phyloP scores from a whole-genome alignment of 768 basidiomycete species.

The Chalciporus pseudorubinellus region DNA sequence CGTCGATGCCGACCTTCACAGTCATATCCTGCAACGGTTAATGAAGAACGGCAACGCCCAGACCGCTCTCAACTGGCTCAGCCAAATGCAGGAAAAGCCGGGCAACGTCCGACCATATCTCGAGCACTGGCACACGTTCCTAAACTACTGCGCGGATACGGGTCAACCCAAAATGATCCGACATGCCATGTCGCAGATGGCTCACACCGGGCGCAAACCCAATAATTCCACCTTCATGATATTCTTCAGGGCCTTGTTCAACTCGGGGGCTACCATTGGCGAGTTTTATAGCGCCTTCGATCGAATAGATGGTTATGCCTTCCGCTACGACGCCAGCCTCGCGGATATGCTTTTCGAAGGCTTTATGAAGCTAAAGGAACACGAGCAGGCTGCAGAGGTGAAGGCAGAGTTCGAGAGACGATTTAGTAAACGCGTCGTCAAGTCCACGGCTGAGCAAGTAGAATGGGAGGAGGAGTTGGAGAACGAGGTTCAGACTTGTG shows the following conservation, averaged over 20 bases:
- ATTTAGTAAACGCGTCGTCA: constrained; percentile 29
- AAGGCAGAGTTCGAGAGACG: constrained; percentile 37
- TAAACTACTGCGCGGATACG: constrained; percentile 38
- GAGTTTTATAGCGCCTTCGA: constrained; percentile 43
- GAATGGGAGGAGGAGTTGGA: constrained; percentile 32
- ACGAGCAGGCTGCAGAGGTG: constrained; percentile 38
- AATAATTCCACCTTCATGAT: constrained; percentile 47
- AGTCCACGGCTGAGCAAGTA: constrained; percentile 23
- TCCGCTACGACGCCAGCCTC: constrained; percentile 44
- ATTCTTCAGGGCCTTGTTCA: constrained; percentile 45
- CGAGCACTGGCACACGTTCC: constrained; percentile 54
- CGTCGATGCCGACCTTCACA: constrained; percentile 48
- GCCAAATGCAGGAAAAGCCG: constrained; percentile 50
- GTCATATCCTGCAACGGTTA: constrained; percentile 48
- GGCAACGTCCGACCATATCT: constrained; percentile 45
- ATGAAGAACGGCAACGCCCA: constrained; percentile 41
- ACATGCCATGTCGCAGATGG: constrained; percentile 37
- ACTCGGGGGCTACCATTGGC: constrained; percentile 28
- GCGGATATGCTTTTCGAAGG: constrained; percentile 40
- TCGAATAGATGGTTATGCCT: constrained; percentile 43
- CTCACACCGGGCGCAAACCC: constrained; percentile 39
- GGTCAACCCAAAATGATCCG: constrained; percentile 28
- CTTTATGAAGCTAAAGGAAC: constrained; percentile 41
- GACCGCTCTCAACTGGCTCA: constrained; percentile 50
- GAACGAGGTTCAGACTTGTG: constrained; percentile 32